Conservation (phyloP, 2,329 filamentous ascomycete genomes). For the Ophiobolus disseminans region DNA sequence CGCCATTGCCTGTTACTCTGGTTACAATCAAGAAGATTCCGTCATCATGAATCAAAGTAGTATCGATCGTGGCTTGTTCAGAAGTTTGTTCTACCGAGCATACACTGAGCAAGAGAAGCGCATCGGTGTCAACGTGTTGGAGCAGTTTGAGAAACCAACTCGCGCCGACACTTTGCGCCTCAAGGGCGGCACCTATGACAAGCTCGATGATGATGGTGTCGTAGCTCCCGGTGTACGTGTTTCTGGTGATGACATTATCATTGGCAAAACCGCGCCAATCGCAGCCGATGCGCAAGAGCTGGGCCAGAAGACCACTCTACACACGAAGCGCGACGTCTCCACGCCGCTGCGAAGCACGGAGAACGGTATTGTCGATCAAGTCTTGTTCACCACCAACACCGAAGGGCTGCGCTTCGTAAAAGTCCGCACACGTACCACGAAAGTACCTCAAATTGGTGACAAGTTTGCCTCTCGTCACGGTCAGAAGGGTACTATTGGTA, state of each 20-base stretch:
- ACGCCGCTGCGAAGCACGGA: conserved; percentile 95
- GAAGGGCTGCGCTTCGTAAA: conserved; percentile 97
- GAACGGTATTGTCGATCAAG: conserved; percentile 93
- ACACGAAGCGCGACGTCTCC: conserved; percentile 94
- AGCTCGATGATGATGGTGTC: conserved; percentile 95
- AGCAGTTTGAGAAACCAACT: conserved; percentile 94
- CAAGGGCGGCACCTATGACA: conserved; percentile 96
- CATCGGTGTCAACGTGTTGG: conserved; percentile 89
- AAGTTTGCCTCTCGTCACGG: conserved; percentile 99
- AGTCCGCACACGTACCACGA: conserved; percentile 95
- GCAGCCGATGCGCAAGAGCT: conserved; percentile 91
- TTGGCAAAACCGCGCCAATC: conserved; percentile 96
- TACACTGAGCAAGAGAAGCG: conserved; percentile 98
- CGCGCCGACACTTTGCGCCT: conserved; percentile 86
- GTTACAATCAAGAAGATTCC: conserved; percentile 99
- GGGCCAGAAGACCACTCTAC: conserved; percentile 86
- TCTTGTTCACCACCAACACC: conserved; percentile 91
- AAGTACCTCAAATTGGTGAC: conserved; percentile 97
- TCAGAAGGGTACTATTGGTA: conserved; percentile 98
- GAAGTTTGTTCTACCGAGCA: conserved; percentile 95
- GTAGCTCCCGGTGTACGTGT: conserved; percentile 93
- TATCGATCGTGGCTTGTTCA: conserved; percentile 96
- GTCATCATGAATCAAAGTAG: conserved; percentile 99
- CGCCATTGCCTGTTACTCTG: conserved; percentile 95
- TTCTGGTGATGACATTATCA: conserved; percentile 97